Base-by-base conservation (phyloP, 148 eudicot genomes). In the Silene latifolia region DNA sequence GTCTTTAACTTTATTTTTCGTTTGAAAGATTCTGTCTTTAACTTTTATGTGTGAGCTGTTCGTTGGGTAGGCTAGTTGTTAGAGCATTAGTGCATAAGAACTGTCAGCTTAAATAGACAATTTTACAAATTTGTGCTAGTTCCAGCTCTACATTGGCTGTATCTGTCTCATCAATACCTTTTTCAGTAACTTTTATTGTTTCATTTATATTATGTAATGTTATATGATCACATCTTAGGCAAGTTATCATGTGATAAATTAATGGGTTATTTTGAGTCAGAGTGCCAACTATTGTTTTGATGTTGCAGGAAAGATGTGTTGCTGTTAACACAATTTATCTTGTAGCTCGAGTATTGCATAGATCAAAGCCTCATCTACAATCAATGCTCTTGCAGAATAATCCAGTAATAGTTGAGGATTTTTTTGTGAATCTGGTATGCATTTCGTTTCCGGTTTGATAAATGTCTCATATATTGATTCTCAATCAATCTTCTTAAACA, bases 291-390 rank as follows among this genome's bases (percentile, higher is more conserved):
- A 42, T 82, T 54, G n/a, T 75, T 47, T 65, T 77, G 54, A 73
- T 84, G 79, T 82, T 88, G 89, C 96, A 94, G 98, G 98, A 94
- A 82, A 87, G 96, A 81, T 94, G 97, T 82, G 84, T 91, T 47
- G 90, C 85, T 74, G 97, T 89, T 81, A 93, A 94, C 69, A 90
- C 96, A 69, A 78, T 94, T 71, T 84, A 91, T 80, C 86, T 87
- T 83, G 91, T 94, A 71, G 96, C 97, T 84, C 89, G 83, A 64
- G 80, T 94, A 75, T 82, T 94, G 87, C 93, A 83, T 85, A 90
- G 89, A 84, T 86, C 98, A 76, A 94, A 89, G 80, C 84, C 90
- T 73, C 97, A 92, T 89, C 96, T 94, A 77, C 97, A 88, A 67
- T 90, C 89, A 46, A 88, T 86, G 90, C 92, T 92, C 78, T 82